Evolutionary conservation across 2,329 filamentous ascomycete genomes (phyloP), one percentile per base, ranked within the genome.

Genomic region (Byssochlamys sp.): DNA sequence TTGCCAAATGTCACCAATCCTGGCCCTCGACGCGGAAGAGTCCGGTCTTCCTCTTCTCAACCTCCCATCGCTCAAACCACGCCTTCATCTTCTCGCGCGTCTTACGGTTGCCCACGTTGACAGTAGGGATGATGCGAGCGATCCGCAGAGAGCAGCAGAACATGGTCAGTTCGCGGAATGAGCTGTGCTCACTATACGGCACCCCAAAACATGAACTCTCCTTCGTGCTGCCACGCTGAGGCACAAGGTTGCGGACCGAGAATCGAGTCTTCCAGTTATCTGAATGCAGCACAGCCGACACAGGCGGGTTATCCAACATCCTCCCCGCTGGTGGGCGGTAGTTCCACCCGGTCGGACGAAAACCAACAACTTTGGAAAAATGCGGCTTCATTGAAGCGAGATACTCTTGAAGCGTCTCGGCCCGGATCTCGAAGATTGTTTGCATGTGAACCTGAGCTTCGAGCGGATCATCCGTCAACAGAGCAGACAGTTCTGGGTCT

Each of bases 381-480:
- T 90, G 85, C 5, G 88, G 86, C 61, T 87, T 88, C 75, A 90
- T 89, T 35, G 83, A 80, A 65, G 87, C 84, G 4, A 97, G 82
- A 67, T 99, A 99, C 60, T 96, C 91, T 62, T 90, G 85, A 1
- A 99, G 63, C 0, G 92, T 96, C 63, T 96, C 91, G 33, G 91
- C 86, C 27, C 91, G 86, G 63, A 99, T 91, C 72, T 97, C 92
- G 80, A 94, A 94, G 9, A 99, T 80, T 66, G 89, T 91, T 65
- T 96, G 95, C 91, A 99, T 96, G 74, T 99, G 94, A 0, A 99
- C 91, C 72, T 97, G 92, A 0, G 94, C 94, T 65, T 90, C 89
- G 25, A 82, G 77, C 0, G 94, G 91, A 68, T 96, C 78, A 6
- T 81, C 80, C 0, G 94, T 99, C 66, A 99, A 81, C 3, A 90